These are phyloP conservation scores for Scytalidium lignicola DNA, from an alignment of 2,329 filamentous ascomycete species.

Conservation along the genomic window DNA sequence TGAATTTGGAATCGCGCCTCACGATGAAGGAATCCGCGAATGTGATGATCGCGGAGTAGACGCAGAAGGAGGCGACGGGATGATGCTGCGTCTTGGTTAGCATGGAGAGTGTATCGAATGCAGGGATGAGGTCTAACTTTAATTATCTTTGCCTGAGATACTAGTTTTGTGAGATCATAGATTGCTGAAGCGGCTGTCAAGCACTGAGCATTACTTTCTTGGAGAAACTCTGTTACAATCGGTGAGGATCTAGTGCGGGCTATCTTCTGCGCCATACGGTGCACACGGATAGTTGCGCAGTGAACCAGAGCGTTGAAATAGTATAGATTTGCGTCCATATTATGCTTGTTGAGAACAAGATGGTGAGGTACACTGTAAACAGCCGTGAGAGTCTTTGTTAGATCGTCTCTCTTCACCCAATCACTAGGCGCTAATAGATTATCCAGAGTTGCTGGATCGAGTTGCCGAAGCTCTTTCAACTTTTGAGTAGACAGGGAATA, in stretches of 20 bases:
- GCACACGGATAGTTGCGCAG: conserved; percentile 90
- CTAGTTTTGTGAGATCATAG: conserved; percentile 69
- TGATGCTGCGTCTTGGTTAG: neutral
- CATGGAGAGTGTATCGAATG: neutral
- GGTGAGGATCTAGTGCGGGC: conserved; percentile 59
- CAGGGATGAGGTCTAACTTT: neutral
- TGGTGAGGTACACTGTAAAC: conserved; percentile 83
- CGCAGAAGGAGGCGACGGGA: neutral
- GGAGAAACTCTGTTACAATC: conserved; percentile 44
- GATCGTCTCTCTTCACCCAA: conserved; percentile 82
- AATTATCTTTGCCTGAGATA: neutral
- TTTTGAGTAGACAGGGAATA: conserved; percentile 84
- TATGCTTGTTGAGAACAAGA: conserved; percentile 73
- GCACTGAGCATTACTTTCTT: conserved; percentile 85
- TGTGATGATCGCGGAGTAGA: neutral
- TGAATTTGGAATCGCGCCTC: neutral
- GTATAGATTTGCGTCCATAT: conserved; percentile 75
- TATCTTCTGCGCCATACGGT: conserved; percentile 92
- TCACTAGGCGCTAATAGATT: conserved; percentile 30
- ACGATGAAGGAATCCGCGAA: neutral
- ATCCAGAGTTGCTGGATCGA: conserved; percentile 71
- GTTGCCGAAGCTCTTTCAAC: conserved; percentile 83
- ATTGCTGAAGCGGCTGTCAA: conserved; percentile 64
- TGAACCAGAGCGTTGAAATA: conserved; percentile 95
- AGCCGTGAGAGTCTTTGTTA: conserved; percentile 88